Evolutionary conservation across 768 basidiomycete species (phyloP).

Genomic region (Mrakia gelida): DNA sequence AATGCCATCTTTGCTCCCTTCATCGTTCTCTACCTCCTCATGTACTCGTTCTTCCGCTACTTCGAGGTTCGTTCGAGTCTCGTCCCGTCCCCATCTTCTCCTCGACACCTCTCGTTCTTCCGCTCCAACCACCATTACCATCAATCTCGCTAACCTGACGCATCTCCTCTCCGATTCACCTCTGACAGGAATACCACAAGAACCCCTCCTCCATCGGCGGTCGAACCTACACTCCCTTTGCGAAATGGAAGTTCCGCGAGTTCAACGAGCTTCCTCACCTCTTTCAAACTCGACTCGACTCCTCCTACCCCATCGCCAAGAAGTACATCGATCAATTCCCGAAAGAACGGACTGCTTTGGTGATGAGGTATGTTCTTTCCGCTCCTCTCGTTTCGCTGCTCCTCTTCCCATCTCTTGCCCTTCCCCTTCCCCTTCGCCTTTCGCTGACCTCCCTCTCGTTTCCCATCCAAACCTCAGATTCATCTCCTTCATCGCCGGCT

Average conservation of each 20-base stretch:
- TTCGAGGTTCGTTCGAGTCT: constrained; percentile 70
- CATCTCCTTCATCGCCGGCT: constrained; percentile 90
- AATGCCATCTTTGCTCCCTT: constrained; percentile 96
- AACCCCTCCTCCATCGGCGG: constrained; percentile 92
- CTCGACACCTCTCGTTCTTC: neutral
- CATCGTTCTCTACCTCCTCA: constrained; percentile 89
- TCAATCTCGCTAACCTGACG: no score
- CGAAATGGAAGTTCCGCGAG: constrained; percentile 97
- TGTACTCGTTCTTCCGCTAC: constrained; percentile 99
- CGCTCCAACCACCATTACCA: neutral
- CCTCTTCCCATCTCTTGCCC: no score
- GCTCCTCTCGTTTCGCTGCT: neutral
- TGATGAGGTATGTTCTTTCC: constrained; percentile 66
- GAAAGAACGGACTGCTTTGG: constrained; percentile 81
- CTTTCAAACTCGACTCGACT: constrained; percentile 77
- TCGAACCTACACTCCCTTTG: constrained; percentile 87
- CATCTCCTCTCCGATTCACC: no score
- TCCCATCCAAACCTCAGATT: constrained; percentile 55
- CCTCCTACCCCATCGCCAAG: constrained; percentile 82
- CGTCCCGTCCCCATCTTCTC: no score
- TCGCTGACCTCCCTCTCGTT: constrained; percentile 10
- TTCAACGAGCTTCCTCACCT: constrained; percentile 97
- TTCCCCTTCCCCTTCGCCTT: neutral
- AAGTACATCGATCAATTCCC: constrained; percentile 98
- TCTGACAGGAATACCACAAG: constrained; percentile 87